Conservation (phyloP, 2,329 filamentous ascomycete genomes). For the Monosporascus sp. region DNA sequence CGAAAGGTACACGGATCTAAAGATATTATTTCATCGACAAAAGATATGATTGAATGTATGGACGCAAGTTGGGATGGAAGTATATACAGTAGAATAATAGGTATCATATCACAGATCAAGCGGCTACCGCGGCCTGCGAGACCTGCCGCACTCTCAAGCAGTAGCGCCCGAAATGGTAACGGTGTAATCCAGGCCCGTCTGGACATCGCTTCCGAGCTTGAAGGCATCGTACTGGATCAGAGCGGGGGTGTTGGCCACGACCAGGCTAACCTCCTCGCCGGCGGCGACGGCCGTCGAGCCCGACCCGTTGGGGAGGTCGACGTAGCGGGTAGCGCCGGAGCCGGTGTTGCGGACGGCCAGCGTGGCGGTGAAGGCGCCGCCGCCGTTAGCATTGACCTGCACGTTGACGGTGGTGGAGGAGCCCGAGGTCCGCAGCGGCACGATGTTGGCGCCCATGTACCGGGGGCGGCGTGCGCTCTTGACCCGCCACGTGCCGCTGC, state of each 20-base stretch:
- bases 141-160: conserved; percentile 1
- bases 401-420: conserved; percentile 26
- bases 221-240: conserved; percentile 41
- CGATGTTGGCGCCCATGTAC: conserved; percentile 47
- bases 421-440: conserved; percentile 33
- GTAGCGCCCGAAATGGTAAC: conserved; percentile 18
- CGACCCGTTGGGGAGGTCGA: conserved; percentile 27
- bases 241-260: conserved; percentile 43
- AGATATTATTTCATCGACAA: too few relatives aligned
- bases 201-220: conserved; percentile 29
- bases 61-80: too few relatives aligned
- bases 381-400: conserved; percentile 22
- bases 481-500: conserved; percentile 34
- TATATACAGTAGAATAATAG: too few relatives aligned
- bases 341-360: conserved; percentile 31
- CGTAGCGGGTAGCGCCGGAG: conserved; percentile 29
- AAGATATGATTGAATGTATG: too few relatives aligned
- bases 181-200: conserved; percentile 32
- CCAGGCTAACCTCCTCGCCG: conserved; percentile 39
- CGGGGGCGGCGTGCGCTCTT: conserved; percentile 35
- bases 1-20: too few relatives aligned
- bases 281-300: conserved; percentile 27
- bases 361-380: conserved; percentile 30
- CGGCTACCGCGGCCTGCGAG: neutral
- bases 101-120: too few relatives aligned